Evolutionary conservation across 208 protist genomes (phyloP).

Genomic region (Herpetomonas tarakana): DNA sequence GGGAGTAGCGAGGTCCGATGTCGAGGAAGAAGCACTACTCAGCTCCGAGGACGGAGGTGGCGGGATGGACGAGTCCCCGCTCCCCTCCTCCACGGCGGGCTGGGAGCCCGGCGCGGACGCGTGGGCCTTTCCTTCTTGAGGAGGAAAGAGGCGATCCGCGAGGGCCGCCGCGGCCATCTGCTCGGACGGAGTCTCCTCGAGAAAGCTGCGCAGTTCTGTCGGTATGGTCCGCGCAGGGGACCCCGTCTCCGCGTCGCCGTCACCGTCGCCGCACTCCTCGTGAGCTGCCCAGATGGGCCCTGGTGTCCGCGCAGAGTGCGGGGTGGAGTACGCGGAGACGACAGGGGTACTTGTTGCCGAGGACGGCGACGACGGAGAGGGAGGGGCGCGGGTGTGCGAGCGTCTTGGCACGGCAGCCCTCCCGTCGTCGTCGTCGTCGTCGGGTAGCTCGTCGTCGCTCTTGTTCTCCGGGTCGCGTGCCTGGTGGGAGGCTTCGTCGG

Average conservation of each 20-base stretch:
- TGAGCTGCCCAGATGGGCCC: too few relatives aligned
- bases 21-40: too few relatives aligned
- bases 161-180: neutral
- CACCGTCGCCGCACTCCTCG: neutral
- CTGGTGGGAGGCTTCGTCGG: neutral
- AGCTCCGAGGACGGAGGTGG: neutral
- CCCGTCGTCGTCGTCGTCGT: neutral
- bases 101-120: too few relatives aligned
- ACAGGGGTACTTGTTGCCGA: neutral
- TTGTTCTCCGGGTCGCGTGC: neutral
- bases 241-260: too few relatives aligned
- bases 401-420: neutral
- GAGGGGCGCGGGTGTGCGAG: neutral
- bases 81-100: too few relatives aligned
- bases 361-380: neutral
- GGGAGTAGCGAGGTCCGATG: too few relatives aligned
- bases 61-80: neutral
- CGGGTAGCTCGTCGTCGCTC: neutral
- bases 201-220: neutral
- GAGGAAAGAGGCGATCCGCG: neutral
- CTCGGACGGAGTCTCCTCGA: neutral
- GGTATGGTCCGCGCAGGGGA: too few relatives aligned
- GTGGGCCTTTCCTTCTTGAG: neutral
- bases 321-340: neutral
- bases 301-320: neutral